Base-by-base conservation (phyloP, 2,329 filamentous ascomycete species). In the Cryphonectria nitschkei region DNA sequence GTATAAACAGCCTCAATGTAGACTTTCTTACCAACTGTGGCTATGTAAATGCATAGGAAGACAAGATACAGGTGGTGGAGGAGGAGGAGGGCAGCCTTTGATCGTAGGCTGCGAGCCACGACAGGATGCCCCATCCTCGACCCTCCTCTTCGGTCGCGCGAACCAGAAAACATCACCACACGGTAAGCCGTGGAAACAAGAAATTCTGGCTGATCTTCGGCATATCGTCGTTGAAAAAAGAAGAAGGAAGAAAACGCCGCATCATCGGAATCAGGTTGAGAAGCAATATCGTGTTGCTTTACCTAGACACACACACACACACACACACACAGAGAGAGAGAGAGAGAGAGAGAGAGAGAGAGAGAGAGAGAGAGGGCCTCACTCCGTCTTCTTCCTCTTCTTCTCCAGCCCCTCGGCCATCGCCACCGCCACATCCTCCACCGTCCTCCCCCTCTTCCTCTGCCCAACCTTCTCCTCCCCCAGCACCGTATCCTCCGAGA, bases 401-500 rank as follows among this genome's bases (percentile, higher is more conserved):
- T 70, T 72, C n/a, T 71, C 74, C 60, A 78, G 54, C 0, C 87
- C 86, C 70, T 88, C 85, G 0, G 78, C 79, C 77, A 87, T 78
- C 16, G 78, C 77, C 50, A 77, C 79, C 68, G 88, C 88, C 64
- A 90, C 84, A 77, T 91, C 89, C 70, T 89, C 85, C 4, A 65
- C 72, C 26, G 72, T 73, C 52, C 68, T n/a, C 3, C 72, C 72
- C 32, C 72, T 65, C 52, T 73, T 73, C 67, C 72, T 68, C 41
- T 72, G 52, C 29, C 72, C 72, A 14, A 73, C 65, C 65, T 73
- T 73, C 72, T 73, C 72, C 68, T 82, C 77, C 0, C 89, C 89
- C 1, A 92, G 80, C 22, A 88, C 85, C 0, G 86, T 87, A 32
- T 91, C 87, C 63, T 90, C 84, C 0, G 90, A 88, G 11, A 93